Evolutionary conservation across 129 eudicot genomes (phyloP).

Genomic region (Tagetes erecta): DNA sequence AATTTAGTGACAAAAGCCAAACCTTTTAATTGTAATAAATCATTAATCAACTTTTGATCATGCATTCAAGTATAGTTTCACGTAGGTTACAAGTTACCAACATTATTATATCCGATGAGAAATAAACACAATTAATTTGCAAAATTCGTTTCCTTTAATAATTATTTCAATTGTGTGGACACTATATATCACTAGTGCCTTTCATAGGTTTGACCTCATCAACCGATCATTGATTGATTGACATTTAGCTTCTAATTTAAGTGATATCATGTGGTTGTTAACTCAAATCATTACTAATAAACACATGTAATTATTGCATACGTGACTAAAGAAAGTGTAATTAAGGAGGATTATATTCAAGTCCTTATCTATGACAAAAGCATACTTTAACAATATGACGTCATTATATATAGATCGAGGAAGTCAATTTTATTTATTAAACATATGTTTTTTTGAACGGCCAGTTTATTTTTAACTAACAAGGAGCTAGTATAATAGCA

Average conservation of each 20-base stretch:
- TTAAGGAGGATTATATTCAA: neutral
- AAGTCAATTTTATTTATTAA: neutral
- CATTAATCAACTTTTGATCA: no score
- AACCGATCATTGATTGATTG: conserved; percentile 6
- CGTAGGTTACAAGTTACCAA: neutral
- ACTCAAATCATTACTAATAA: conserved; percentile 24
- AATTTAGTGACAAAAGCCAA: no score
- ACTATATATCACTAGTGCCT: neutral
- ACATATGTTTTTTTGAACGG: no score
- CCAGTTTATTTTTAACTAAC: no score
- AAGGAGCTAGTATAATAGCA: no score
- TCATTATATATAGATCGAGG: neutral
- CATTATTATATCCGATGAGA: neutral
- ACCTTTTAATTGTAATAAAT: no score
- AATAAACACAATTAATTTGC: neutral
- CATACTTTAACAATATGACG: neutral
- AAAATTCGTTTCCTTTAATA: neutral
- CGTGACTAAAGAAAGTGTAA: conserved; percentile 5
- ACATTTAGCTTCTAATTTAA: conserved; percentile 20
- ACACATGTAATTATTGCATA: conserved; percentile 14
- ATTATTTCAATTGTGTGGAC: conserved; percentile 2
- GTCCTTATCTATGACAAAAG: neutral
- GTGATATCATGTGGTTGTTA: conserved; percentile 30
- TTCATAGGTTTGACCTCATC: conserved; percentile 18
- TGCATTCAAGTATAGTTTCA: neutral